Evolutionary conservation across 768 basidiomycete species (phyloP), one percentile per base, ranked within the genome.

Genomic region (Suillus placidus): DNA sequence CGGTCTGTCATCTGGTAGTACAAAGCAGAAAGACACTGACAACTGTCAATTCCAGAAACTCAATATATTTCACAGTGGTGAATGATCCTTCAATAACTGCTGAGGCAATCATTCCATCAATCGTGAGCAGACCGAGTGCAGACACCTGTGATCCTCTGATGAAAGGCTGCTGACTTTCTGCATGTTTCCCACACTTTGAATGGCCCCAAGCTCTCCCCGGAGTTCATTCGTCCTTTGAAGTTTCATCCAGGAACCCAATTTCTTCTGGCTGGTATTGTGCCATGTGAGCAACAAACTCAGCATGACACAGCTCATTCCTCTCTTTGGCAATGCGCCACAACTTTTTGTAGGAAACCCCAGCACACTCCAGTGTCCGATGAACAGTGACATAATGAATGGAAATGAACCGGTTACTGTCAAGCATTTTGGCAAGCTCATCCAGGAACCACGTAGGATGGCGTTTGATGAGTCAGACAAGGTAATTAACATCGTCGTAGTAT

Each of bases 211-310:
- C 26, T 10, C 76, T 61, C 12, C 38, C 60, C 23, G 60, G 34
- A 7, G 75, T 76, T 18, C 69, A 57, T 20, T 77, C 71, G 67
- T 78, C 73, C 67, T 79, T 79, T 0, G 77, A 78, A 1, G 71
- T 71, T 60, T 81, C 76, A 64, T 80, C 75, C 8, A 80, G 61
- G 62, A 80, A 80, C 0, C 76, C 76, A 16, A 81, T 68, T 54
- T 80, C 71, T 14, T 79, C 74, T 10, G 75, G 69, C 1, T 58
- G 62, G 62, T 80, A 80, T 40, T 71, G 66, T 5, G 73, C 71
- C 70, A 80, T 76, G 0, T 56, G 58, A 1, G 63, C 42, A 1
- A 78, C 68, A 61, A 68, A 80, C 43, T 71, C 76, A 51, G 68
- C 67, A 18, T 72, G 65, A 3, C 52, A 16, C 0, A 66, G 47